Evolutionary conservation across 495 filamentous ascomycete species (phyloP).

Genomic region (Aspergillus coremiiformis): DNA sequence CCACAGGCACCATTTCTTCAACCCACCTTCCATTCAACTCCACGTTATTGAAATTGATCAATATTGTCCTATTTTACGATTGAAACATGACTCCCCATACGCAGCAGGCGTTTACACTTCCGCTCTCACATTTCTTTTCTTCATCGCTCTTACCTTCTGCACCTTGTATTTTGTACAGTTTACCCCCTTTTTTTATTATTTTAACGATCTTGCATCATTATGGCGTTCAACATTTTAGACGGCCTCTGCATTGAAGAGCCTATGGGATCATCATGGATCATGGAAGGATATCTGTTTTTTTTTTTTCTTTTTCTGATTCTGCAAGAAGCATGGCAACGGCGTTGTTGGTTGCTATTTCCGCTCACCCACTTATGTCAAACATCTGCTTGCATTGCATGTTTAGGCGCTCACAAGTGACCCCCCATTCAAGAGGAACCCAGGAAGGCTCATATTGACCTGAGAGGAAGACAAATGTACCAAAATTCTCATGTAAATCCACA

Average conservation of each 20-base stretch:
- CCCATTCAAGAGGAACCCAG: not conserved
- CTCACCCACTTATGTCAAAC: constrained; percentile 1
- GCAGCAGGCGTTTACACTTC: constrained; percentile 9
- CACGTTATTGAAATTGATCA: constrained; percentile 28
- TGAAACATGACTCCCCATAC: constrained; percentile 20
- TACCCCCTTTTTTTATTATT: constrained; percentile 6
- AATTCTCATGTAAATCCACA: not conserved
- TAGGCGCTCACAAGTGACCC: constrained; percentile 10
- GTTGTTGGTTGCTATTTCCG: constrained; percentile 13
- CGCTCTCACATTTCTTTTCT: not conserved
- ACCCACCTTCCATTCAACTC: constrained; percentile 34
- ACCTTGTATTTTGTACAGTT: constrained; percentile 25
- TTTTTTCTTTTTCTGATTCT: not conserved
- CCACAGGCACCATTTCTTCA: constrained; percentile 28
- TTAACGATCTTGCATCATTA: constrained; percentile 24
- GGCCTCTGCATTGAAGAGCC: constrained; percentile 8
- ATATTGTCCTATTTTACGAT: constrained; percentile 12
- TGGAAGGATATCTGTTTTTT: constrained; percentile 8
- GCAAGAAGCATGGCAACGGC: constrained; percentile 14
- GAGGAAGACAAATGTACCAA: not conserved
- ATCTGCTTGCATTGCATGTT: constrained; percentile 27
- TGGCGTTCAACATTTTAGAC: constrained; percentile 30
- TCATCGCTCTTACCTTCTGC: not conserved
- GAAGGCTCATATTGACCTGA: not conserved
- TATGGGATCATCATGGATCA: constrained; percentile 7